Evolutionary conservation across 345 rosid species (phyloP), one percentile per base, ranked within the genome.

Genomic region (Salix viminalis): DNA sequence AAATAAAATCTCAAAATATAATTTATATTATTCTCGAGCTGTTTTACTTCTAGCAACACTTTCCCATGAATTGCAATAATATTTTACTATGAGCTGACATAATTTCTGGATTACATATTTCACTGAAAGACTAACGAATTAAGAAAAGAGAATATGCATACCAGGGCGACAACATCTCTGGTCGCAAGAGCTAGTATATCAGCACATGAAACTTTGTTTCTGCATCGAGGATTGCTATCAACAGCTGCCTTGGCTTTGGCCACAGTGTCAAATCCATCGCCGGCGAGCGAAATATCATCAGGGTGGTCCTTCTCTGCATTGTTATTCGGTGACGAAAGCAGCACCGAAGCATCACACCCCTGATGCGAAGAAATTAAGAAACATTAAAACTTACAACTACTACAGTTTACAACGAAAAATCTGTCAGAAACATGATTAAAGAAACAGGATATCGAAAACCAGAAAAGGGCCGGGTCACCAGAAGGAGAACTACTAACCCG

Each of bases 121-220:
- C 0, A 42, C 46, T 2, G 13, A 36, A 42, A 42, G 46, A 11
- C 14, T 2, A 42, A 42, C 13, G 46, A 42, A 0, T 42, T 0
- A 50, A 18, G 58, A 7, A 16, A 6, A 6, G n/a, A 18, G 7
- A 2, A 50, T 46, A 9, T 13, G 7, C 67, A 16, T 86, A 90
- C 94, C 91, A 92, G 81, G 50, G 74, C 77, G 8, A 94, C 60
- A 73, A 91, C 95, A 56, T 94, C 98, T 83, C 97, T 88, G 7
- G 97, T 84, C 2, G 99, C 99, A 10, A 95, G 88, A 80, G 95
- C 97, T 39, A 95, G 82, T 67, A 95, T 91, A 79, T 95, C 99
- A 52, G 99, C 97, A 76, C 97, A 95, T 4, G 99, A 92, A 62
- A 95, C 99, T 87, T 84, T 92, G 89, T 91, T 93, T 75, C 83